Evolutionary conservation across 208 protist genomes (phyloP).

Genomic region (Trypanosoma cruzi): DNA sequence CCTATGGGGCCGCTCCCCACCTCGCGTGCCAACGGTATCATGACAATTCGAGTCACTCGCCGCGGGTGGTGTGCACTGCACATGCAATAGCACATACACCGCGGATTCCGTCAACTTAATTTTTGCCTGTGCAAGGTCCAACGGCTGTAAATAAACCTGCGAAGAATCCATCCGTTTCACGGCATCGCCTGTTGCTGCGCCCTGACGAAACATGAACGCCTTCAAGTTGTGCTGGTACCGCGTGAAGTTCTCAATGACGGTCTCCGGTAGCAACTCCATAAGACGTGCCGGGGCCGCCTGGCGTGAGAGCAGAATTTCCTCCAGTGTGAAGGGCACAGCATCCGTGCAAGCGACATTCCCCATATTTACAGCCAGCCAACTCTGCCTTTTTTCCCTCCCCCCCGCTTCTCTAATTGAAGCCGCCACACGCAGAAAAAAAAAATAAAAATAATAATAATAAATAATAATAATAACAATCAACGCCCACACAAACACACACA

Average conservation of each 20-base stretch:
- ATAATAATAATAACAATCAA: background rate
- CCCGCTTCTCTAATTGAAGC: too few species aligned
- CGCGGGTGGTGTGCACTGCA: slow-evolving; percentile 39
- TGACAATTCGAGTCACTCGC: background rate
- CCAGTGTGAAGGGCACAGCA: slow-evolving; percentile 42
- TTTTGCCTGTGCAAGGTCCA: slow-evolving; percentile 41
- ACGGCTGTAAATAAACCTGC: slow-evolving; percentile 33
- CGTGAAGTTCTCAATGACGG: slow-evolving; percentile 27
- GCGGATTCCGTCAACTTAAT: slow-evolving; percentile 36
- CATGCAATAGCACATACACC: slow-evolving; percentile 64
- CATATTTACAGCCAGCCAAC: slow-evolving; percentile 32
- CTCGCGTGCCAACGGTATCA: background rate
- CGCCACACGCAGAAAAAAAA: too few species aligned
- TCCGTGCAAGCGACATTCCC: slow-evolving; percentile 66
- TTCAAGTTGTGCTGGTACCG: slow-evolving; percentile 55
- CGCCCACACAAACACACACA: background rate
- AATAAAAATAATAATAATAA: too few species aligned
- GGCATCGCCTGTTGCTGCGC: background rate
- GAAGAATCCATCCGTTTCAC: slow-evolving; percentile 19
- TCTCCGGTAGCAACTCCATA: background rate
- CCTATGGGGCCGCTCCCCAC: background rate
- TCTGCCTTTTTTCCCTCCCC: too few species aligned
- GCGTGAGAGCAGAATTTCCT: slow-evolving; percentile 26
- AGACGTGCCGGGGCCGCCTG: background rate
- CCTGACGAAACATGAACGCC: slow-evolving; percentile 34